Conservation (phyloP, 2,329 filamentous ascomycete genomes). For the Clarireedia monteithiana region DNA sequence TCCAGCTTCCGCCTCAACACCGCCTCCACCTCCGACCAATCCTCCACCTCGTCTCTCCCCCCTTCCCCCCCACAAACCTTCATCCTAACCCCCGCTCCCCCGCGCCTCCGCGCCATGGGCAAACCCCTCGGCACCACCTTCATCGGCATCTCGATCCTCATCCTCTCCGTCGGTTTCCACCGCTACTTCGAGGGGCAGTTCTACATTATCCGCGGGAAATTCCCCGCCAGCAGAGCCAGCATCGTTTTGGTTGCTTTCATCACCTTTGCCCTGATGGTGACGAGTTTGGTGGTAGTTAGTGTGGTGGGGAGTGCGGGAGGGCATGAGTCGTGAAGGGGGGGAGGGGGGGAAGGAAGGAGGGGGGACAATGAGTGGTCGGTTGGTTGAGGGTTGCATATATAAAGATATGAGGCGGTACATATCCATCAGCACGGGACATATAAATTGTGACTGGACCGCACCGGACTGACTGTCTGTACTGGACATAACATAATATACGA, state of each 20-base stretch:
- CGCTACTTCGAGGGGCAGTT: constrained; percentile 71
- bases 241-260: constrained; percentile 62
- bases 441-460: no score
- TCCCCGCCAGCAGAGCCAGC: constrained; percentile 69
- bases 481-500: no score
- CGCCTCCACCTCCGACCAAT: constrained; percentile 41
- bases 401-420: no score
- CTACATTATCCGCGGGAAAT: constrained; percentile 74
- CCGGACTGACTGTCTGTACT: no score
- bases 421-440: no score
- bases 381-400: neutral
- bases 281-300: constrained; percentile 51
- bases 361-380: neutral
- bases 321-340: neutral
- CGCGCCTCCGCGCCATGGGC: constrained; percentile 51
- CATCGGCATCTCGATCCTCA: constrained; percentile 65
- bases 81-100: neutral
- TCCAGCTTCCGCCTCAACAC: constrained; percentile 66
- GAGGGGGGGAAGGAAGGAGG: neutral
- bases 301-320: constrained; percentile 33
- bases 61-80: constrained; percentile 27
- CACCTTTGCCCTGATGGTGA: constrained; percentile 54
- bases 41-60: neutral
- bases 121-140: constrained; percentile 73
- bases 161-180: constrained; percentile 69